Conservation (phyloP, 352 stramenopile species). For the Pythium brassicae region DNA sequence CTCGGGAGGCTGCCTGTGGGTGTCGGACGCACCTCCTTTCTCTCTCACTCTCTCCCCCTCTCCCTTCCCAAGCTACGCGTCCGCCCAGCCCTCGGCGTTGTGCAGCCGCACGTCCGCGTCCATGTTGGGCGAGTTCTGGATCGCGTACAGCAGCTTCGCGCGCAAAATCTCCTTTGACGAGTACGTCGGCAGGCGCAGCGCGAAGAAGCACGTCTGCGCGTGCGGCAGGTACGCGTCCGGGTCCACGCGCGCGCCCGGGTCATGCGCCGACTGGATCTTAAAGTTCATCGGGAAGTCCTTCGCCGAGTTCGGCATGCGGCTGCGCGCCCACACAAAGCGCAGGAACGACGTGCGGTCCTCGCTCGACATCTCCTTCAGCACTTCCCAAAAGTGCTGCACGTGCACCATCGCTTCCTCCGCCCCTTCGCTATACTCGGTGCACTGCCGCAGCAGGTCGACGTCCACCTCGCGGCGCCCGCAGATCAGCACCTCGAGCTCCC, state of each 20-base stretch:
- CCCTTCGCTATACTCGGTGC: conserved; percentile 96
- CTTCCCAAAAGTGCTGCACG: conserved; percentile 95
- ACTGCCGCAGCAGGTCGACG: conserved; percentile 93
- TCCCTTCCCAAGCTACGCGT: conserved; percentile 37
- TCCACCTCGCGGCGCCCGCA: conserved; percentile 96
- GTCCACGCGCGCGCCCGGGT: conserved; percentile 63
- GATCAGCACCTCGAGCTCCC: conserved; percentile 95
- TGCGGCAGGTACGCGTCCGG: conserved; percentile 94
- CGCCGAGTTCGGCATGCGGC: conserved; percentile 94
- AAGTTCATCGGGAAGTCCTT: conserved; percentile 97
- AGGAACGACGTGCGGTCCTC: conserved; percentile 95
- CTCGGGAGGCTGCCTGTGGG: too few relatives aligned
- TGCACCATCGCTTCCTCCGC: conserved; percentile 89
- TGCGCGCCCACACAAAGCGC: conserved; percentile 97
- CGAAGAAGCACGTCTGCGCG: conserved; percentile 99
- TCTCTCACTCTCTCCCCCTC: neutral
- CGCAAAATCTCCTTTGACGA: conserved; percentile 86
- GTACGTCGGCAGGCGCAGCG: conserved; percentile 94
- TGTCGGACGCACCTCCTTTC: too few relatives aligned
- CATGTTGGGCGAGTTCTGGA: conserved; percentile 96
- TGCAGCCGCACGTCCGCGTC: conserved; percentile 88
- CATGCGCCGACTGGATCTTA: conserved; percentile 86
- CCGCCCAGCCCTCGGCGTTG: conserved; percentile 89
- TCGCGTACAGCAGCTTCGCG: conserved; percentile 89
- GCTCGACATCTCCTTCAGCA: conserved; percentile 94